Evolutionary conservation across 164 flowering plant genomes (phyloP).

Genomic region (Macadamia integrifolia): DNA sequence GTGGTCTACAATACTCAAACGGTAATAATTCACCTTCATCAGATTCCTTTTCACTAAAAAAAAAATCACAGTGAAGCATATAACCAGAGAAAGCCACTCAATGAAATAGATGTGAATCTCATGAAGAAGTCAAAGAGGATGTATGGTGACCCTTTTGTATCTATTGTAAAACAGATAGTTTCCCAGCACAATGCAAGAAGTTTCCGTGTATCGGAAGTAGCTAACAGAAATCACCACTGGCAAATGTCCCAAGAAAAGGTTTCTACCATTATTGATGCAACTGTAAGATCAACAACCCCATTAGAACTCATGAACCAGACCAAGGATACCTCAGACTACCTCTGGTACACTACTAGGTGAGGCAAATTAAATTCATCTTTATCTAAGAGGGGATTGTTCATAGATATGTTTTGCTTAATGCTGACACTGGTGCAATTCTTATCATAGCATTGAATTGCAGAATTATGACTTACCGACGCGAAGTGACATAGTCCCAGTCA

Average conservation of each 20-base stretch:
- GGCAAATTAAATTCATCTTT: neutral
- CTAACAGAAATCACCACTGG: conserved; percentile 41
- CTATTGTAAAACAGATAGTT: conserved; percentile 35
- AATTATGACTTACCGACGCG: conserved; percentile 45
- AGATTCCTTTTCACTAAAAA: neutral
- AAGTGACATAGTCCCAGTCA: conserved; percentile 40
- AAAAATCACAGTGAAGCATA: too few species aligned
- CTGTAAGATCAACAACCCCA: conserved; percentile 15
- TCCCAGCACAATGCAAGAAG: conserved; percentile 70
- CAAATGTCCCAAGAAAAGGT: conserved; percentile 37
- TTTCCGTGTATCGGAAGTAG: conserved; percentile 23
- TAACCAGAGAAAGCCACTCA: too few species aligned
- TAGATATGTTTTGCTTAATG: neutral
- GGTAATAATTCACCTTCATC: conserved; percentile 26
- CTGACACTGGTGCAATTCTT: neutral
- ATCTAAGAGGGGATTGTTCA: neutral
- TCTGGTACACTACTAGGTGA: conserved; percentile 82
- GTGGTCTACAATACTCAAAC: conserved; percentile 69
- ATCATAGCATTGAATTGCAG: conserved; percentile 43
- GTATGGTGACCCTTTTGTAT: neutral
- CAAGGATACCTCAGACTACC: conserved; percentile 74
- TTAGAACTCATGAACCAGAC: conserved; percentile 45
- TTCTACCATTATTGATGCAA: conserved; percentile 23
- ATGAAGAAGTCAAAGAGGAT: too few species aligned
- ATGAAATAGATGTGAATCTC: too few species aligned